Evolutionary conservation across 441 rosid genomes (phyloP), one percentile per base, ranked within the genome.

Genomic region (Mallotus japonicus): DNA sequence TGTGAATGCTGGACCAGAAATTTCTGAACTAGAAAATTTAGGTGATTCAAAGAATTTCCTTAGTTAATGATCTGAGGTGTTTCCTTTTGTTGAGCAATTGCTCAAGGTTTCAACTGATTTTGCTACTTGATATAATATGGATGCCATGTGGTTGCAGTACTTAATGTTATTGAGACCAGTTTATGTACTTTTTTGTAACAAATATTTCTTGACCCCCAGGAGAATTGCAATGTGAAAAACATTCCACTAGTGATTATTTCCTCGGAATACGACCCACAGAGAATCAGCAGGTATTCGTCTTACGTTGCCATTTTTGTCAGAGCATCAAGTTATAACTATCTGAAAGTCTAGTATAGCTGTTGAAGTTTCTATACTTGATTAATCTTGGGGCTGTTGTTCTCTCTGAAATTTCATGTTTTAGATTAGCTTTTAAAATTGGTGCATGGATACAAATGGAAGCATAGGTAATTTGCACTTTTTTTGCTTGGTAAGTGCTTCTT

Each of bases 191-290:
- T 54, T 19, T 5, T 37, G 1, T 69, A 42, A 57, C 46, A 22
- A 69, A n/a, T 56, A 62, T 19, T 32, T 24, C 24, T 59, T 70
- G 32, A 47, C 15, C 12, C 57, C 28, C 57, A 70, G 65, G 73
- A 24, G 66, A 46, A 44, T 15, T 10, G 46, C 65, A 57, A 44
- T 22, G 14, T 59, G 63, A 73, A 64, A 47, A 53, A 70, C 16
- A 55, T 65, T 42, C 76, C 76, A 42, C 57, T 73, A 22, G 76
- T 73, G 16, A 73, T 73, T 13, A 63, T 73, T 42, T 73, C 75
- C 42, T 73, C 76, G 9, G 76, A 73, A 55, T 73, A 73, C 16
- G 58, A 73, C 55, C 63, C 28, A 12, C 55, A 54, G 70, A 63
- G 76, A 64, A 73, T 73, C 62, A 73, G 24, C 70, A 64, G 70